phyloP scores from a whole-genome alignment of 2,329 filamentous ascomycete species.

The Akanthomyces uredinophilus region DNA sequence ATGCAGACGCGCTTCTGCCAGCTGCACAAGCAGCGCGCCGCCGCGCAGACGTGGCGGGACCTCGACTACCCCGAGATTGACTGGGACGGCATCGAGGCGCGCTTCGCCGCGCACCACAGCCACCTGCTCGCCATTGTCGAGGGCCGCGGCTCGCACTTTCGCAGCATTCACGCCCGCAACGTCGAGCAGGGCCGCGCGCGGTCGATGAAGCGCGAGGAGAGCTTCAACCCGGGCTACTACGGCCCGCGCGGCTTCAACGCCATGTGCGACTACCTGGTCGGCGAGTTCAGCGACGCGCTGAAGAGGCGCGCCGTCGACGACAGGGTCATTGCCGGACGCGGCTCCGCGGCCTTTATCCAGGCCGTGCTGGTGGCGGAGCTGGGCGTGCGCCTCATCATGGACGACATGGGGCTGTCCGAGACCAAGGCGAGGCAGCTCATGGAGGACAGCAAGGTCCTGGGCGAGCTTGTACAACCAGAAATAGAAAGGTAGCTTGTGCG shows the following conservation, averaged over 20 bases:
- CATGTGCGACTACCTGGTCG: constrained; percentile 67
- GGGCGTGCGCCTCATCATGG: constrained; percentile 48
- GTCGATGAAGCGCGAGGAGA: constrained; percentile 54
- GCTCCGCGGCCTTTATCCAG: constrained; percentile 65
- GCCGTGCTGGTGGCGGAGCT: constrained; percentile 72
- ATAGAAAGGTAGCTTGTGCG: neutral
- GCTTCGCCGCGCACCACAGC: constrained; percentile 52
- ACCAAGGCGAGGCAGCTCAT: constrained; percentile 51
- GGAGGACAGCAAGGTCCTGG: constrained; percentile 61
- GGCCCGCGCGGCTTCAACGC: constrained; percentile 65
- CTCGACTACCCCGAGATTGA: constrained; percentile 66
- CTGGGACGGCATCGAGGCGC: constrained; percentile 57
- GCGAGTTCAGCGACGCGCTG: constrained; percentile 53
- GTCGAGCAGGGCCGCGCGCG: constrained; percentile 54
- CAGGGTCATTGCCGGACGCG: constrained; percentile 59
- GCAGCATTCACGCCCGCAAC: constrained; percentile 48
- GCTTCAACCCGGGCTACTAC: constrained; percentile 74
- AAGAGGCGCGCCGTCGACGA: constrained; percentile 60
- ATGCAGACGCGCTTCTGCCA: constrained; percentile 61
- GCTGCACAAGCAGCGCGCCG: constrained; percentile 53
- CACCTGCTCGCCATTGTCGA: constrained; percentile 56
- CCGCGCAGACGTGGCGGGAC: constrained; percentile 40
- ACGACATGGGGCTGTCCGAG: constrained; percentile 46
- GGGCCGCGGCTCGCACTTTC: constrained; percentile 56
- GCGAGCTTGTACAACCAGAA: constrained; percentile 49